A percentile compares a stretch with the other conserved stretches of the same genome.
These are phyloP conservation scores for Dictyophora rubrovolvata DNA, from an alignment of 768 basidiomycete species.

Conservation along the genomic window DNA sequence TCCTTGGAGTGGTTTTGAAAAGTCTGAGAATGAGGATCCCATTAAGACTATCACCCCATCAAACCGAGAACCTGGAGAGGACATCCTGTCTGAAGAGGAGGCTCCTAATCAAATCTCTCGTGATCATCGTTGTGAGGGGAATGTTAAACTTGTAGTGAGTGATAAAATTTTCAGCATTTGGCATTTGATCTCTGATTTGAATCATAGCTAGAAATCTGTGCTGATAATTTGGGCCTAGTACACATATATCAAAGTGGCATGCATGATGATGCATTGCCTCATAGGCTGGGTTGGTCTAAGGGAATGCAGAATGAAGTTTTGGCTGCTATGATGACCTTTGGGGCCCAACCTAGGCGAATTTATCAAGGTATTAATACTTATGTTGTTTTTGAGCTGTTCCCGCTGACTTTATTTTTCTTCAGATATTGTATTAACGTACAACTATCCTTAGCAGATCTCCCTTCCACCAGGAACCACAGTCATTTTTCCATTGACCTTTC, in stretches of 20 bases:
- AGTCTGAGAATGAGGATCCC: too few species aligned
- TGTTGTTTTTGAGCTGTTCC: not conserved
- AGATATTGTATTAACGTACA: not conserved
- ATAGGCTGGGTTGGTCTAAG: not conserved
- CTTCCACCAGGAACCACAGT: not conserved
- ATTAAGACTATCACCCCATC: too few species aligned
- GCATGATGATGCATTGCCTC: not conserved
- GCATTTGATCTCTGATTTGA: too few species aligned
- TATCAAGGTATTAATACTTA: not conserved
- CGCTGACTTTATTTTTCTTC: not conserved
- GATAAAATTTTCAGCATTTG: too few species aligned
- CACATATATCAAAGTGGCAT: not conserved
- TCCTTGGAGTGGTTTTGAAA: not conserved
- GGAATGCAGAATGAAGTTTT: not conserved
- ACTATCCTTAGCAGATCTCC: not conserved
- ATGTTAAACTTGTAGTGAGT: too few species aligned
- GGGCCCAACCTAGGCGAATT: not conserved
- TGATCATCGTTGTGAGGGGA: too few species aligned
- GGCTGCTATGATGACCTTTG: not conserved
- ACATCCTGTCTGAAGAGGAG: too few species aligned
- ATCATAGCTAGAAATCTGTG: not conserved
- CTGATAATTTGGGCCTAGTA: not conserved
- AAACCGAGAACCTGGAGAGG: too few species aligned
- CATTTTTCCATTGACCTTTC: not conserved
- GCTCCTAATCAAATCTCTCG: too few species aligned